Conservation (phyloP, 1,284 basidiomycete genomes). For the Phylloporus sp. region DNA sequence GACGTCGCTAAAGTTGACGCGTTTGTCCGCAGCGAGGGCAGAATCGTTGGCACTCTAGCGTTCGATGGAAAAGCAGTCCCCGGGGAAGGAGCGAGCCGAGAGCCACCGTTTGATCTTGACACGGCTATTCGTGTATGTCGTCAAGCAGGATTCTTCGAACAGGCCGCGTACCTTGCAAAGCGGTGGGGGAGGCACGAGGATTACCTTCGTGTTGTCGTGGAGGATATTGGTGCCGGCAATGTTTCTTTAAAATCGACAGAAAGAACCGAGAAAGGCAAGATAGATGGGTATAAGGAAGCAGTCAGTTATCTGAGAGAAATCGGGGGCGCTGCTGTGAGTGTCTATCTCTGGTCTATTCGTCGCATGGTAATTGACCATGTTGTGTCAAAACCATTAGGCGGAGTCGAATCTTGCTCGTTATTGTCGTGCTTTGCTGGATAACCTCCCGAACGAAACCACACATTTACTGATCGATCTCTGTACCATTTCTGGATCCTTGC, state of each 20-base stretch:
- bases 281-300: conserved; percentile 72
- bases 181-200: conserved; percentile 93
- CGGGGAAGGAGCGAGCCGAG: conserved; percentile 54
- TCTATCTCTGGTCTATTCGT: conserved; percentile 9
- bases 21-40: conserved; percentile 89
- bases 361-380: neutral
- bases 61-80: conserved; percentile 41
- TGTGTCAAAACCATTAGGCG: conserved; percentile 52
- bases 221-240: conserved; percentile 77
- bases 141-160: conserved; percentile 95
- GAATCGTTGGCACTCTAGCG: conserved; percentile 33
- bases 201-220: conserved; percentile 93
- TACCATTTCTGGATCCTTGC: conserved; percentile 69
- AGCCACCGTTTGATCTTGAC: conserved; percentile 94
- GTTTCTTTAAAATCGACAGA: conserved; percentile 12
- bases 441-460: conserved; percentile 88
- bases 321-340: conserved; percentile 77
- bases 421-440: conserved; percentile 83
- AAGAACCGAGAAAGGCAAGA: conserved; percentile 31
- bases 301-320: conserved; percentile 82
- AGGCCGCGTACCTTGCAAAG: conserved; percentile 93
- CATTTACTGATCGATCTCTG: conserved; percentile 92
- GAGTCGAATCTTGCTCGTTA: conserved; percentile 87
- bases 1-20: conserved; percentile 88
- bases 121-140: conserved; percentile 96